Base-by-base conservation (phyloP, 2,329 filamentous ascomycete species). In the Claviceps paspali region DNA sequence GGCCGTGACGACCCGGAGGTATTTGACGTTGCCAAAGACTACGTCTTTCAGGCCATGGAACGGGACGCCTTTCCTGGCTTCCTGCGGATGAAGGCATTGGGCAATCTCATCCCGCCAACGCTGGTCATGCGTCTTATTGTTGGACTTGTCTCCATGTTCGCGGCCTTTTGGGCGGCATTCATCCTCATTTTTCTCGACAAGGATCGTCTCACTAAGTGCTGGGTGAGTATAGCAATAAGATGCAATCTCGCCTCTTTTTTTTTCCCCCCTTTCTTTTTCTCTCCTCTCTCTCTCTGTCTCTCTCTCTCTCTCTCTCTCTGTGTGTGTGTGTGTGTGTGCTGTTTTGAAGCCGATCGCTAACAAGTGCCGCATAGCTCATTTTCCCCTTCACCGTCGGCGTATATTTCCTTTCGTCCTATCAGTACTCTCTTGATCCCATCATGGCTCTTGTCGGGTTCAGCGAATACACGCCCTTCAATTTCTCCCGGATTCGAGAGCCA, bases 31-130 rank as follows among this genome's bases (percentile, higher is more conserved):
- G 91, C 91, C 38, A 98, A 98, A 65, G 91, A 98, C 63, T 98
- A 96, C 56, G 91, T 96, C 44, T 98, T 96, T 59, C 92, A 98
- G 61, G 92, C 92, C 24, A 98, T 98, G 91, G 92, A 98, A 62
- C 76, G 92, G 39, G 91, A 98, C 62, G 91, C 92, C n/a, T 98
- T 94, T 55, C 91, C 92, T 1, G 88, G 88, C 1, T 98, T 98
- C 61, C 68, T 98, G 41, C 75, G 88, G 53, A 84, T 85, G 62
- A 96, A 96, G 63, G 91, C 91, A 3, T 68, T 98, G 18, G 92
- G 92, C 42, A 98, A 98, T 52, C 70, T 98, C 11, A 88, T 98
- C 21, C 91, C 88, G 3, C 76, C 88, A 12, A 93, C 85, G 33
- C 79, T 93, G 47, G 76, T 96, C 53, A 69, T 92, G 48, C 74